Evolutionary conservation across 2,329 filamentous ascomycete species (phyloP).

Genomic region (Cladosporium sp.): DNA sequence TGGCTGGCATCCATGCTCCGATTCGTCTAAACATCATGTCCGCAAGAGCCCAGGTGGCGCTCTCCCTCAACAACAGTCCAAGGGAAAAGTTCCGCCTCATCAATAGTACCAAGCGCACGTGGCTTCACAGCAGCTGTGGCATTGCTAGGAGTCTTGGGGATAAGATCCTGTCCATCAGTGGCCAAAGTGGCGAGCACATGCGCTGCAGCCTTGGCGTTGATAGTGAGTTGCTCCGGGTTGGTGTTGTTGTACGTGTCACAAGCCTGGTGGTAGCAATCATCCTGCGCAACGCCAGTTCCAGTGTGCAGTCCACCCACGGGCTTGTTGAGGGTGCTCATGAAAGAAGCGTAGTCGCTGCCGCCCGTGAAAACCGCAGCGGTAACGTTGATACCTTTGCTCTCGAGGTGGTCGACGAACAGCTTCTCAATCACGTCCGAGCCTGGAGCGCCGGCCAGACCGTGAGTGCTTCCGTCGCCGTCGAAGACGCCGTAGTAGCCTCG

Average conservation of each 20-base stretch:
- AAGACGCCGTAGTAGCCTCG: constrained; percentile 55
- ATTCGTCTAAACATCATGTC: constrained; percentile 13
- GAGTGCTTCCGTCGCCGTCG: constrained; percentile 52
- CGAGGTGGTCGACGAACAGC: constrained; percentile 31
- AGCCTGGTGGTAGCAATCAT: constrained; percentile 34
- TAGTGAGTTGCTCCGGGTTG: constrained; percentile 15
- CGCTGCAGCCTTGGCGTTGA: constrained; percentile 12
- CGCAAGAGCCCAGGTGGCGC: constrained; percentile 11
- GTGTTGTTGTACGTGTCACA: constrained; percentile 34
- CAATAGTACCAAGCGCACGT: constrained; percentile 4
- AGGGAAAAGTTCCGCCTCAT: constrained; percentile 12
- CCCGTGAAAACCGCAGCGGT: constrained; percentile 33
- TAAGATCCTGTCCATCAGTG: constrained; percentile 27
- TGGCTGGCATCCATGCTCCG: too few relatives aligned
- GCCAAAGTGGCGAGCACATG: constrained; percentile 15
- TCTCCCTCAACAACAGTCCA: constrained; percentile 14
- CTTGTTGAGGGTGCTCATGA: constrained; percentile 34
- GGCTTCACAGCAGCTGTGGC: constrained; percentile 27
- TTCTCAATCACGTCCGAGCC: constrained; percentile 56
- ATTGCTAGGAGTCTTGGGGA: constrained; percentile 36
- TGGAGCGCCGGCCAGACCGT: constrained; percentile 47
- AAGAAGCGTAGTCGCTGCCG: constrained; percentile 35
- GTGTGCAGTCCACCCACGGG: constrained; percentile 36
- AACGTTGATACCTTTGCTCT: constrained; percentile 24
- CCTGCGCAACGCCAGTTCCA: constrained; percentile 34